Evolutionary conservation across 75 land plant species (phyloP).

Genomic region (Gnetum montanum): DNA sequence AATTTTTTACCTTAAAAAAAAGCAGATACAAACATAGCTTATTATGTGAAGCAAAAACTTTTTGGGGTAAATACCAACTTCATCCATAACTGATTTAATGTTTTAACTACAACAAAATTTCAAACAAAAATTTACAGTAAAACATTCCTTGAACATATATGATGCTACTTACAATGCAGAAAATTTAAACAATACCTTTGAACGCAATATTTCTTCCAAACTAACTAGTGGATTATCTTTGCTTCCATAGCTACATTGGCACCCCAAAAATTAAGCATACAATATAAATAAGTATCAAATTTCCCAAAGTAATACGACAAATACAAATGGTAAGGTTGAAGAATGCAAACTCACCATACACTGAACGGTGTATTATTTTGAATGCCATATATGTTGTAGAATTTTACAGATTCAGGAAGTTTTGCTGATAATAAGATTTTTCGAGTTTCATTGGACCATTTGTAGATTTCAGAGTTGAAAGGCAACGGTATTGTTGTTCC

Average conservation of each 20-base stretch:
- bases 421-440: constrained; percentile 53
- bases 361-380: constrained; percentile 69
- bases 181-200: constrained; percentile 62
- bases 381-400: constrained; percentile 91
- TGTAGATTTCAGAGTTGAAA: constrained; percentile 71
- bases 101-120: too few relatives aligned
- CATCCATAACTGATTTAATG: too few relatives aligned
- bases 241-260: constrained; percentile 97
- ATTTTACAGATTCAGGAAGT: constrained; percentile 72
- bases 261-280: too few relatives aligned
- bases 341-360: constrained; percentile 54
- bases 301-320: neutral
- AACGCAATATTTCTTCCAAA: constrained; percentile 29
- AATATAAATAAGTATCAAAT: constrained; percentile 4
- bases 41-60: too few relatives aligned
- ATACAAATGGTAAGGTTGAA: neutral
- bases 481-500: constrained; percentile 61
- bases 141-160: too few relatives aligned
- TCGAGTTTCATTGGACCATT: constrained; percentile 76
- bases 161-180: too few relatives aligned
- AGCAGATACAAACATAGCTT: too few relatives aligned
- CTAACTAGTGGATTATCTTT: constrained; percentile 48
- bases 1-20: too few relatives aligned
- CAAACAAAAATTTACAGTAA: too few relatives aligned
- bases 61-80: too few relatives aligned